Percentiles rank a stretch among this genome's conserved stretches.
Evolutionary conservation across 2,329 filamentous ascomycete genomes (phyloP).

Genomic region (Fonsecaea multimorphosa): DNA sequence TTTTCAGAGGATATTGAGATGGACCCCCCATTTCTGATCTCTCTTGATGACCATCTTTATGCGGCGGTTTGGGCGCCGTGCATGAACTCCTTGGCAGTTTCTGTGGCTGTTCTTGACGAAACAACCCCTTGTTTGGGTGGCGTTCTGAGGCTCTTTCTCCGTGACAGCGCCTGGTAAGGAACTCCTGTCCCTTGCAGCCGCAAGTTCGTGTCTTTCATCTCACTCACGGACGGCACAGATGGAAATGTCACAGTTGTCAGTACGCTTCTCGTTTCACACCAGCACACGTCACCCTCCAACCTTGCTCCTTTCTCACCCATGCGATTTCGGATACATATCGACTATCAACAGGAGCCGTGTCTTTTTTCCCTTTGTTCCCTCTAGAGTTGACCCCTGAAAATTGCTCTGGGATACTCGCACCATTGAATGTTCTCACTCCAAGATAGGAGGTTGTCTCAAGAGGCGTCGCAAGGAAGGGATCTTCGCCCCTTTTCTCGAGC

Average conservation of each 20-base stretch:
- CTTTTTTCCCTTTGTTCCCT: not conserved
- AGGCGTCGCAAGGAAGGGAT: not conserved
- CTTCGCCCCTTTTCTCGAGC: not conserved
- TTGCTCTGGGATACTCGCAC: not conserved
- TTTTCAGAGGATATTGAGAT: not conserved
- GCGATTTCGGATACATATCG: constrained; percentile 1
- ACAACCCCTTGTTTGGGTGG: not conserved
- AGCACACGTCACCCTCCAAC: not conserved
- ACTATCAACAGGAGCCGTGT: not conserved
- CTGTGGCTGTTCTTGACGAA: not conserved
- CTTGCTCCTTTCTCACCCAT: not conserved
- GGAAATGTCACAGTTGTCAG: not conserved
- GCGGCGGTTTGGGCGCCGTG: not conserved
- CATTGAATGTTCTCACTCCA: not conserved
- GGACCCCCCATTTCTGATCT: not conserved
- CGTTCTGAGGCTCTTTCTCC: not conserved
- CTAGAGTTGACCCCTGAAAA: not conserved
- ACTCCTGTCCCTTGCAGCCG: not conserved
- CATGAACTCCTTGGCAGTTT: not conserved
- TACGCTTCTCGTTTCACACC: not conserved
- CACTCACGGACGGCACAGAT: not conserved
- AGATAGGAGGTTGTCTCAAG: not conserved
- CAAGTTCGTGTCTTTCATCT: not conserved
- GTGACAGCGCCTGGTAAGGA: not conserved
- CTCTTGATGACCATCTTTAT: not conserved